Conservation (phyloP, 306 rosid species). For the Cucumis cinereus region DNA sequence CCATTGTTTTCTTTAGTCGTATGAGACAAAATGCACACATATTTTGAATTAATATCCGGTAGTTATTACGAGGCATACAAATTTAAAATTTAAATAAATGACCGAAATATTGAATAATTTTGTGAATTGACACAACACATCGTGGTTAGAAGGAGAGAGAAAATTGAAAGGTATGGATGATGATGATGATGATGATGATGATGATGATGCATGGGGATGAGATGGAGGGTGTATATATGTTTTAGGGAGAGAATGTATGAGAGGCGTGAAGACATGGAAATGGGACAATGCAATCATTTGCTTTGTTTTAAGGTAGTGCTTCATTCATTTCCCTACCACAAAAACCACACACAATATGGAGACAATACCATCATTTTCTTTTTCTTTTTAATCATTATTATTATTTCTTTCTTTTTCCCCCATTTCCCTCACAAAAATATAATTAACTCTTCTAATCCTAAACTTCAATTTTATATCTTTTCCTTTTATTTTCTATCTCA, state of each 20-base stretch:
- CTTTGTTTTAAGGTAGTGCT: constrained; percentile 10
- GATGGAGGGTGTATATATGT: neutral
- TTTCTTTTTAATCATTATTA: neutral
- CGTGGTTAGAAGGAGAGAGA: neutral
- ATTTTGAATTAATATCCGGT: neutral
- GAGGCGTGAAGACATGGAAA: constrained; percentile 9
- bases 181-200: neutral
- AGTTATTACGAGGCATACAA: neutral
- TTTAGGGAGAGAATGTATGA: neutral
- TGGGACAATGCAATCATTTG: constrained; percentile 10
- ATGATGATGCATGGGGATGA: neutral
- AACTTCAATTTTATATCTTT: no score
- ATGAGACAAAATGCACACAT: no score
- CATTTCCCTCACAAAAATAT: neutral
- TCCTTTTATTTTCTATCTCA: neutral
- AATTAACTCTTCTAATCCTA: no score
- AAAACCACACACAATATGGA: neutral
- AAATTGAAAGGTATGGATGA: neutral
- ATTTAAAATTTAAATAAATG: no score
- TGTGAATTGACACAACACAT: neutral
- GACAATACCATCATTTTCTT: neutral
- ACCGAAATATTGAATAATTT: no score
- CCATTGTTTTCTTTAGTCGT: no score
- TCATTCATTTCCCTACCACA: constrained; percentile 5
- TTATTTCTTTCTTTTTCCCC: neutral